Evolutionary conservation across 352 stramenopile genomes (phyloP), one percentile per base, ranked within the genome.

Genomic region (Globisporangium iwayamae): DNA sequence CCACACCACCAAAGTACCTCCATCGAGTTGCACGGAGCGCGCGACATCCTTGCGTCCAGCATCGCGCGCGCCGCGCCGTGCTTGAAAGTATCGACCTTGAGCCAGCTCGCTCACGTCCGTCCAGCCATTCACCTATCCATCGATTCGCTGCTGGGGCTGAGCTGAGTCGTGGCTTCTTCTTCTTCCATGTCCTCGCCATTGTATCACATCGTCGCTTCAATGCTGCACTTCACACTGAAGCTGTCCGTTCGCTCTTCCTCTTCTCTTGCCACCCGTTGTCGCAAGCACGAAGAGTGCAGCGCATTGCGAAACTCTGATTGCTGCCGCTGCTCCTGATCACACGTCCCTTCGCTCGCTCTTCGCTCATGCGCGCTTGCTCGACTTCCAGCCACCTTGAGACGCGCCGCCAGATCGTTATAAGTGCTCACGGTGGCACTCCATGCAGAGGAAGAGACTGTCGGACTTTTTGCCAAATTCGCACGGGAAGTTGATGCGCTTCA

Each of bases 401-500:
- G 30, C 36, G 20, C 51, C n/a, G 13, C 30, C 32, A 20, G 43
- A 28, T 50, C 43, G n/a, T 70, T 72, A 91, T 68, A 82, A 72
- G 65, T 92, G 83, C 70, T 92, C 83, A 43, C 81, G 81, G 69
- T 92, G 83, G 73, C 83, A 92, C 65, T 92, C 83, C 83, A 92
- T 92, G 67, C 83, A 92, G 22, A 92, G 73, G 61, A 92, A 92
- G 38, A 92, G 73, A 50, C 67, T 78, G 56, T 81, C 72, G 13
- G 81, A 90, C 64, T 90, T 92, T 52, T 92, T 90, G 65, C 83
- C 83, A 63, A 92, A 92, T 55, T 92, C 83, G 63, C 83, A 92
- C 32, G 83, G 81, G 53, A 86, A 89, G 59, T 76, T 68, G 61
- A 92, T 89, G 28, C 75, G 72, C n/a, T 72, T 74, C 18, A 50